Conservation (phyloP, 2,329 filamentous ascomycete species). For the Verruconis gallopava region DNA sequence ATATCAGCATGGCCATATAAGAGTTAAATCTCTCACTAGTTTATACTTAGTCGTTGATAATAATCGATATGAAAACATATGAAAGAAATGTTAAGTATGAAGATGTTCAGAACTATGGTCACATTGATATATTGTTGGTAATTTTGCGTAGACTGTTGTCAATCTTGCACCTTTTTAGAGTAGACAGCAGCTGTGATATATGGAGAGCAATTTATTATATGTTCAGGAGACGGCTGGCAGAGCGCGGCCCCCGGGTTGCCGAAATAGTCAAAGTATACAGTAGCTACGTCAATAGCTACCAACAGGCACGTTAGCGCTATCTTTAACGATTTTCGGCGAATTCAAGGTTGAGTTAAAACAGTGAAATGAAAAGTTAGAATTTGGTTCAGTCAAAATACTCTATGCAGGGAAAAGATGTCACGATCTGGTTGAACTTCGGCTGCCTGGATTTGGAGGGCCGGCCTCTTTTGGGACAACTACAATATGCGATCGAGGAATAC, state of each 20-base stretch:
- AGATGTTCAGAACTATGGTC: conserved; percentile 49
- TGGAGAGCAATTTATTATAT: conserved; percentile 49
- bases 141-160: conserved; percentile 65
- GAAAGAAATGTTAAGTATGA: conserved; percentile 52
- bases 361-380: too few species aligned
- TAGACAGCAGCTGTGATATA: conserved; percentile 48
- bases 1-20: conserved; percentile 43
- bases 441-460: conserved; percentile 48
- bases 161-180: conserved; percentile 48
- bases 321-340: too few species aligned
- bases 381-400: too few species aligned
- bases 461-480: conserved; percentile 43
- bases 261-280: conserved; percentile 61
- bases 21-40: conserved; percentile 56
- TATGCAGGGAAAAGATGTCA: too few species aligned
- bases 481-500: conserved; percentile 44
- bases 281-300: conserved; percentile 56
- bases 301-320: too few species aligned
- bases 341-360: too few species aligned
- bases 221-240: conserved; percentile 43
- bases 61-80: conserved; percentile 52
- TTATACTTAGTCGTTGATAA: conserved; percentile 49
- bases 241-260: conserved; percentile 44
- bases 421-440: conserved; percentile 51
- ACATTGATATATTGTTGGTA: conserved; percentile 52